Conservation (phyloP, 2,329 filamentous ascomycete species). For the Colletotrichum phormii region DNA sequence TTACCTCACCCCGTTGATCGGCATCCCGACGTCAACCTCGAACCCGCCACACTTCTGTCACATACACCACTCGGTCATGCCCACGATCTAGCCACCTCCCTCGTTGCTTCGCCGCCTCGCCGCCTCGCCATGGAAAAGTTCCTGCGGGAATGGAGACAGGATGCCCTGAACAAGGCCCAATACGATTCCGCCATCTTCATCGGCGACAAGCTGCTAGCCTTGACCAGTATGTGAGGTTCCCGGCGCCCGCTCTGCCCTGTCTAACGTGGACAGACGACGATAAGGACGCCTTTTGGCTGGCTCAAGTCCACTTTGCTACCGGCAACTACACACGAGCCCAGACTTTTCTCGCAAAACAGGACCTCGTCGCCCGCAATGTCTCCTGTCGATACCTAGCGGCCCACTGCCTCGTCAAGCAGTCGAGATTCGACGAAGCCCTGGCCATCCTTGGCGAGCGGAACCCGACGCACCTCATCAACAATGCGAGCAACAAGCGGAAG, state of each 20-base stretch:
- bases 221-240: conserved; percentile 77
- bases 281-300: conserved; percentile 95
- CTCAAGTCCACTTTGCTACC: conserved; percentile 96
- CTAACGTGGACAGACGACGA: conserved; percentile 76
- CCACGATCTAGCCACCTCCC: conserved; percentile 6
- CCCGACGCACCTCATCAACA: conserved; percentile 86
- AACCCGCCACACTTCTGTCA: neutral
- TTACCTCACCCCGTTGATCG: conserved; percentile 34
- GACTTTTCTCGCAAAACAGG: conserved; percentile 84
- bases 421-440: conserved; percentile 89
- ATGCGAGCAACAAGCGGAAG: conserved; percentile 74
- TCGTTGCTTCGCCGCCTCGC: neutral
- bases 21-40: conserved; percentile 21
- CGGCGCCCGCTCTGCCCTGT: neutral
- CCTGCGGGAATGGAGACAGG: conserved; percentile 92
- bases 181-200: conserved; percentile 98
- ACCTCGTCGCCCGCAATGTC: conserved; percentile 83
- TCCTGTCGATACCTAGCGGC: conserved; percentile 93
- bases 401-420: conserved; percentile 94
- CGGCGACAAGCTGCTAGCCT: conserved; percentile 93
- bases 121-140: conserved; percentile 82
- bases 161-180: conserved; percentile 94
- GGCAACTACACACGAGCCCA: conserved; percentile 95
- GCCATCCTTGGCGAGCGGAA: conserved; percentile 90
- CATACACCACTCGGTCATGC: conserved; percentile 13